Evolutionary conservation across 2,329 filamentous ascomycete species (phyloP).

Genomic region (Dactylellina sp.): DNA sequence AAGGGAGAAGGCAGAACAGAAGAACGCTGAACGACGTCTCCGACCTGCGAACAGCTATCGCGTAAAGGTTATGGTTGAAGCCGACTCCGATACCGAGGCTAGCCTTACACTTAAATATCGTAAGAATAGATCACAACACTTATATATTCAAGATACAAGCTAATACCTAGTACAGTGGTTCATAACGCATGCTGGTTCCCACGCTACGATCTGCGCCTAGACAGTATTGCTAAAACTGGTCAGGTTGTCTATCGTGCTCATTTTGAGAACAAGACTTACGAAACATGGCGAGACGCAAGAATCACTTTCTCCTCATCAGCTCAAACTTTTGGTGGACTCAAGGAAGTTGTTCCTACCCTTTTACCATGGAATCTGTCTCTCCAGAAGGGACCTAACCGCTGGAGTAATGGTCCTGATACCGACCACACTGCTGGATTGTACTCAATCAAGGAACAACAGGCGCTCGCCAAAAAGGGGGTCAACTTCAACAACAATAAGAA

Average conservation of each 20-base stretch:
- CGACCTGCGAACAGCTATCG: conserved; percentile 40
- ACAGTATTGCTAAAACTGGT: conserved; percentile 61
- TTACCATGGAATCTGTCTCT: conserved; percentile 71
- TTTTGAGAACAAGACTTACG: conserved; percentile 73
- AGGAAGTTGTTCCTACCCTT: conserved; percentile 70
- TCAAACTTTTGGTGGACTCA: conserved; percentile 70
- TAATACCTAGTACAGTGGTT: conserved; percentile 68
- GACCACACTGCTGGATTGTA: conserved; percentile 48
- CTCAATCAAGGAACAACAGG: conserved; percentile 51
- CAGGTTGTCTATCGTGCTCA: conserved; percentile 72
- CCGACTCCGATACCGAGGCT: conserved; percentile 41
- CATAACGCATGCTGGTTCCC: conserved; percentile 71
- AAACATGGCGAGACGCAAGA: conserved; percentile 73
- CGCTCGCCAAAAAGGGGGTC: conserved; percentile 34
- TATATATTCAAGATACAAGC: not conserved
- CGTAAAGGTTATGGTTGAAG: conserved; percentile 53
- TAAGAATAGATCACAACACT: conserved; percentile 28
- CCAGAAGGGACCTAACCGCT: conserved; percentile 59
- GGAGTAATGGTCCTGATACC: not conserved
- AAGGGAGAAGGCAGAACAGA: conserved; percentile 60
- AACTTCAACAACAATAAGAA: conserved; percentile 27
- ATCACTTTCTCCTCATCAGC: conserved; percentile 74
- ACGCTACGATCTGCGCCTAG: conserved; percentile 72
- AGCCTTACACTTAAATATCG: conserved; percentile 53
- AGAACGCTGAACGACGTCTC: conserved; percentile 57